Evolutionary conservation across 768 basidiomycete species (phyloP), one percentile per base, ranked within the genome.

Genomic region (Hygrophorus russula): DNA sequence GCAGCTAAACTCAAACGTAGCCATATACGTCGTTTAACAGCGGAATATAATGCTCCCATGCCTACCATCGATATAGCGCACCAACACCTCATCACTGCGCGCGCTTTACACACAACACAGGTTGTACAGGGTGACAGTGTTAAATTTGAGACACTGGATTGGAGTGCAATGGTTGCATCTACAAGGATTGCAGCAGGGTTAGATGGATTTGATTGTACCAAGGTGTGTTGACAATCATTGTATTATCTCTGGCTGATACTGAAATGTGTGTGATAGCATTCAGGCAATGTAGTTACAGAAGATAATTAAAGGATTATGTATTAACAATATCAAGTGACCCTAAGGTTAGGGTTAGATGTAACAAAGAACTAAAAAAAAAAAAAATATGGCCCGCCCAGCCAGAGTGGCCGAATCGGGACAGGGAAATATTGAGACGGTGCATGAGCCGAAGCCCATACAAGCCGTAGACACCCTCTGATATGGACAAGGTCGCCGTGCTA

Each of bases 371-470:
- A 51, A 53, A 58, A 58, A 57, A 54, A 48, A 46, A n/a, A n/a
- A n/a, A n/a, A n/a, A n/a, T n/a, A n/a, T n/a, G 4, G 35, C 35
- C 35, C 19, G 35, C 39, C 39, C 66, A 71, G 71, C 71, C 71
- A 73, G 73, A 74, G 72, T 73, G 76, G 74, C 74, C 70, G 54
- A 67, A 70, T 70, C 65, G 65, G 74, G 73, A 80, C 78, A 63
- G 79, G 78, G 70, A 82, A 82, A 82, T 81, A 81, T 81, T 80
- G 53, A 68, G 78, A 80, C 76, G 71, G 71, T 82, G 78, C 80
- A 78, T 79, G 74, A 69, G 68, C 78, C 76, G 67, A 73, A 74
- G 74, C 73, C 60, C 74, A 80, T 70, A 78, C 76, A 78, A 78
- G 58, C 70, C 68, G 56, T 53, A 54, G 46, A 53, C 54, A 58